Evolutionary conservation across 2,329 filamentous ascomycete species (phyloP), one percentile per base, ranked within the genome.

Genomic region (Xylariaceae sp.): DNA sequence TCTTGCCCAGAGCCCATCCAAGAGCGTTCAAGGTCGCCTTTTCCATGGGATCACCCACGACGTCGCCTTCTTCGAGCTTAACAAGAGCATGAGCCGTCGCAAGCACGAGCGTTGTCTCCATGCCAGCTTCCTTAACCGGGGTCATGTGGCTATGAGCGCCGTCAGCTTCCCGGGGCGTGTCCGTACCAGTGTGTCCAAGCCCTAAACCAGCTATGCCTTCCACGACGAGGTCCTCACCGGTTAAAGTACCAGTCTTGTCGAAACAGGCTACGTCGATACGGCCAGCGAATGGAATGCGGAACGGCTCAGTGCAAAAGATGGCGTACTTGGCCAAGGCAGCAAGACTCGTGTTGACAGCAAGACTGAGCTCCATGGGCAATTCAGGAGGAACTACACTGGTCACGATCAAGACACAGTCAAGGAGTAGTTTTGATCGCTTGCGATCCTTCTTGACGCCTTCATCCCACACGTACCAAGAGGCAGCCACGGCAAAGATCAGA

Each of bases 331-430:
- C 96, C 33, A 99, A 81, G 24, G 95, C 94, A 46, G 95, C 93
- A 74, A 99, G 79, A 82, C 91, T 96, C 11, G 95, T 99, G 79
- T 99, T 99, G 73, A 99, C 96, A 44, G 96, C 96, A 69, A 99
- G 81, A 76, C 91, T 96, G 49, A 99, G 84, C 72, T 99, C 96
- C 95, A 99, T 99, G 11, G 95, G 95, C 61, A 99, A 81, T 77
- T 99, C 95, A 1, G 95, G 95, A n/a, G 95, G 95, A 1, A 99
- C 95, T 57, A 99, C 95, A 71, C 92, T 97, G 36, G 95, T 99
- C 68, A 99, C 87, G 69, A 99, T 99, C 74, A 99, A 88, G 75
- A 99, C 86, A 73, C 96, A 99, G 78, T 99, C 96, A 51, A 99
- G 86, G 57, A 99, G 85, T 34, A 99, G 86, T 84, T 99, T 99